Base-by-base conservation (phyloP, 2,329 filamentous ascomycete genomes). In the Domatiomyces catenatus region DNA sequence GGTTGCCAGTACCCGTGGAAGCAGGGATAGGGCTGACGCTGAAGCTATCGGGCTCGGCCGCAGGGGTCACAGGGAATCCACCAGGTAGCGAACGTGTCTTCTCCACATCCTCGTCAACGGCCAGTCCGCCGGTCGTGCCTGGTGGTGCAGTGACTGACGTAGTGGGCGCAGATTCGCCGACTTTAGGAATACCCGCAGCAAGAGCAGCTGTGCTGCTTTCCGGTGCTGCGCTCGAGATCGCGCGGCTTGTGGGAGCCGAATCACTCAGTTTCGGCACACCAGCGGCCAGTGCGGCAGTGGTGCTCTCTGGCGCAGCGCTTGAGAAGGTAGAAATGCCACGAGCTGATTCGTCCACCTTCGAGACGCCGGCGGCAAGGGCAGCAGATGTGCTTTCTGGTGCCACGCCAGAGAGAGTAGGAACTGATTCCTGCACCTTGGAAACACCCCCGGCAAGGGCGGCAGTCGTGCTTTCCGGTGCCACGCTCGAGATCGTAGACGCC, bases 321-420 rank as follows among this genome's bases (percentile, higher is more conserved):
- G 80, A 85, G 63, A 69, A 47, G 26, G 54, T 49, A 42, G 48
- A 24, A 24, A 24, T 6, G 6, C 22, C 22, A 24, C 22, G 22
- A 24, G 22, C 22, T 24, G 22, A 24, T 3, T 24, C 22, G 3
- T 24, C 22, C 22, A 24, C 22, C 22, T 24, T 24, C 22, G 22
- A 24, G 22, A 66, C 61, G 8, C 55, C 54, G 22, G 64, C 67
- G 18, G 67, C 66, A 44, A 70, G 60, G 42, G 73, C 75, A 58
- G 81, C 80, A 50, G 85, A 89, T 44, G 84, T 83, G 47, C 85
- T 81, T 52, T 77, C 73, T 51, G 86, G 83, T 39, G 79, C 76
- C 52, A 79, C 83, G 48, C 81, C 81, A 59, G 80, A 85, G 63
- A 69, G 48, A 24, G 54, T 50, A 26, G 49, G 53, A 26, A 49